Conservation (phyloP, 2,329 filamentous ascomycete species). For the Penicillium sp. region DNA sequence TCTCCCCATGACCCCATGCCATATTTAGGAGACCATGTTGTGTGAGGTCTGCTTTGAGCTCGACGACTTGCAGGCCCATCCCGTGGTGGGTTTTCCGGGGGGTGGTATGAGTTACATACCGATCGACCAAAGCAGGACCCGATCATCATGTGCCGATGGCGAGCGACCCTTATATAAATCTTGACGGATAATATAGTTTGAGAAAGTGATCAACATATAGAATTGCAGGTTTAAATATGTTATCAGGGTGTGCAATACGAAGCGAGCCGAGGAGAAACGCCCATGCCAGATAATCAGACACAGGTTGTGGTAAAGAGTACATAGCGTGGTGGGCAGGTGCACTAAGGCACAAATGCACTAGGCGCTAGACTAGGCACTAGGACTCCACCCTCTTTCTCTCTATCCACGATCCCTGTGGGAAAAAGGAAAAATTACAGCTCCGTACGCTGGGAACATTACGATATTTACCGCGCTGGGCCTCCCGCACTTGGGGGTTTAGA, state of each 20-base stretch:
- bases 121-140: not conserved
- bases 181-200: not conserved
- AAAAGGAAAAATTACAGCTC: constrained; percentile 22
- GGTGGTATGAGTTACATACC: not conserved
- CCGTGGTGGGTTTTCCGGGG: constrained; percentile 6
- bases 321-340: constrained; percentile 17
- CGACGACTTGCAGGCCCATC: not conserved
- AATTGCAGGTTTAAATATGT: not conserved
- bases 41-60: constrained; percentile 20
- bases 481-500: not conserved
- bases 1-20: constrained; percentile 9
- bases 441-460: constrained; percentile 8
- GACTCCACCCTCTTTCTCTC: constrained; percentile 22
- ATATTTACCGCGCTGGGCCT: constrained; percentile 5
- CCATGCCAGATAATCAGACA: not conserved
- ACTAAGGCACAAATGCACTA: constrained; percentile 23
- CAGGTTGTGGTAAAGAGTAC: constrained; percentile 23
- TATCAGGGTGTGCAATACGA: not conserved
- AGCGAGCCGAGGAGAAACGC: constrained; percentile 6
- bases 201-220: not conserved
- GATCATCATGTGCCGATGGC: not conserved
- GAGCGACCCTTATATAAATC: not conserved
- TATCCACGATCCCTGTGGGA: constrained; percentile 30
- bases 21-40: constrained; percentile 18
- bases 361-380: constrained; percentile 9